Evolutionary conservation across 331 rosid genomes (phyloP).

Genomic region (Cydonia oblonga): DNA sequence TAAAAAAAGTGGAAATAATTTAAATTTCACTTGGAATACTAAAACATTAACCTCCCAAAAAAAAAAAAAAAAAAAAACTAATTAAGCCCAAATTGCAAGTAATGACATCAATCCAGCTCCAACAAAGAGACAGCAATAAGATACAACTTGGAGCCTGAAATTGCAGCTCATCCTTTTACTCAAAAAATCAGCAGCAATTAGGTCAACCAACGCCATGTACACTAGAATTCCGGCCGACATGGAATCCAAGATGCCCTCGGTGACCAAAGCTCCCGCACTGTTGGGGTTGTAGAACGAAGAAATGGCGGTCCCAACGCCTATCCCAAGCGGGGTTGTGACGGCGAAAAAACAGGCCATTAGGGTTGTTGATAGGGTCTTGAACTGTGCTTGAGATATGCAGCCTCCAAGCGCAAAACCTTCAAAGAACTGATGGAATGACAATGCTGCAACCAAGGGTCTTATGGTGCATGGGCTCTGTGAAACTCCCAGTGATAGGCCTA

Average conservation of each 20-base stretch:
- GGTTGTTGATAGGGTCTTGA: constrained; percentile 44
- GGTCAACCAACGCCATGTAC: constrained; percentile 90
- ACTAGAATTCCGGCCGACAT: constrained; percentile 77
- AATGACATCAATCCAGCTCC: constrained; percentile 93
- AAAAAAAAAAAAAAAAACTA: no score
- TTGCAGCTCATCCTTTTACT: constrained; percentile 97
- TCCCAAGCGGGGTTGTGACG: constrained; percentile 66
- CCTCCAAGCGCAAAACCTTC: constrained; percentile 99
- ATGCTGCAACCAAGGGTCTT: constrained; percentile 75
- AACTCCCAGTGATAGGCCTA: constrained; percentile 80
- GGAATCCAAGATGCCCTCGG: constrained; percentile 75
- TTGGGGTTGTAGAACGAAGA: constrained; percentile 55
- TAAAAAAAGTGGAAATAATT: not conserved
- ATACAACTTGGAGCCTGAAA: constrained; percentile 65
- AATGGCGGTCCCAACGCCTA: constrained; percentile 51
- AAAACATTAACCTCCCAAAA: not conserved
- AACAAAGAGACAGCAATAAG: constrained; percentile 74
- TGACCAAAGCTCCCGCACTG: constrained; percentile 56
- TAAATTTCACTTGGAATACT: not conserved
- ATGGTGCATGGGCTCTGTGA: constrained; percentile 91
- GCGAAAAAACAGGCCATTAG: constrained; percentile 86
- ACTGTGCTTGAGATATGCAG: constrained; percentile 87
- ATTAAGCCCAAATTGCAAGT: constrained; percentile 83
- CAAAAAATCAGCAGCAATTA: constrained; percentile 86
- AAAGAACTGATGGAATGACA: constrained; percentile 90